Conservation (phyloP, 805 yeast species). For the Barnettozyma pratensis region DNA sequence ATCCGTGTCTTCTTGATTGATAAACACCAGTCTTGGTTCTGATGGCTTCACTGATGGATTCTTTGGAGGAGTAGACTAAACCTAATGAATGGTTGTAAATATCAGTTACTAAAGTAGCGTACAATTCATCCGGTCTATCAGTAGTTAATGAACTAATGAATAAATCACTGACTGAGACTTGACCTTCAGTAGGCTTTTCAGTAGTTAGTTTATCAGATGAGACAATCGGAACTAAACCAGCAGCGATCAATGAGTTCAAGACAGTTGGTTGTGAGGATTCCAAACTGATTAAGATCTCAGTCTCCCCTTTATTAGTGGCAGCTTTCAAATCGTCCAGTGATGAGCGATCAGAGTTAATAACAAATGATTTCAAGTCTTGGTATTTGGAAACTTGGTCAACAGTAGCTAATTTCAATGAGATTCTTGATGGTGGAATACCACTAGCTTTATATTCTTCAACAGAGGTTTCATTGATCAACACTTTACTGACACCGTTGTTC, state of each 20-base stretch:
- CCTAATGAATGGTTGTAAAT: slow-evolving; percentile 71
- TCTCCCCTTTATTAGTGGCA: slow-evolving; percentile 16
- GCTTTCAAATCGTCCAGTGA: slow-evolving; percentile 18
- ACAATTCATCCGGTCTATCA: slow-evolving; percentile 84
- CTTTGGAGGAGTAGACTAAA: slow-evolving; percentile 81
- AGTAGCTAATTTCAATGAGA: slow-evolving; percentile 10
- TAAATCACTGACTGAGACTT: slow-evolving; percentile 36
- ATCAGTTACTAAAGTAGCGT: slow-evolving; percentile 77
- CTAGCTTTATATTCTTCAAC: slow-evolving; percentile 32
- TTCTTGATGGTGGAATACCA: slow-evolving; percentile 43
- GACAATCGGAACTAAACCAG: slow-evolving; percentile 23
- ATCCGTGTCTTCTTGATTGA: slow-evolving; percentile 85
- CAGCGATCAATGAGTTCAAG: slow-evolving; percentile 18
- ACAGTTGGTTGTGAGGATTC: slow-evolving; percentile 11
- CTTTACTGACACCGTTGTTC: slow-evolving; percentile 52
- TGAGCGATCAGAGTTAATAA: slow-evolving; percentile 14
- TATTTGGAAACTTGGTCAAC: slow-evolving; percentile 6
- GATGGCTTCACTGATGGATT: slow-evolving; percentile 78
- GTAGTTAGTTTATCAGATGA: slow-evolving; percentile 16
- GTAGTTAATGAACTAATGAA: slow-evolving; percentile 55
- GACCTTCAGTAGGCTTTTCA: slow-evolving; percentile 11
- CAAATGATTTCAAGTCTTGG: slow-evolving; percentile 14
- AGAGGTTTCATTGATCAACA: slow-evolving; percentile 34
- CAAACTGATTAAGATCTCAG: slow-evolving; percentile 12
- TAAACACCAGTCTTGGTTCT: slow-evolving; percentile 83